phyloP scores from a whole-genome alignment of 2,329 filamentous ascomycete species.

The Fonsecaea erecta region DNA sequence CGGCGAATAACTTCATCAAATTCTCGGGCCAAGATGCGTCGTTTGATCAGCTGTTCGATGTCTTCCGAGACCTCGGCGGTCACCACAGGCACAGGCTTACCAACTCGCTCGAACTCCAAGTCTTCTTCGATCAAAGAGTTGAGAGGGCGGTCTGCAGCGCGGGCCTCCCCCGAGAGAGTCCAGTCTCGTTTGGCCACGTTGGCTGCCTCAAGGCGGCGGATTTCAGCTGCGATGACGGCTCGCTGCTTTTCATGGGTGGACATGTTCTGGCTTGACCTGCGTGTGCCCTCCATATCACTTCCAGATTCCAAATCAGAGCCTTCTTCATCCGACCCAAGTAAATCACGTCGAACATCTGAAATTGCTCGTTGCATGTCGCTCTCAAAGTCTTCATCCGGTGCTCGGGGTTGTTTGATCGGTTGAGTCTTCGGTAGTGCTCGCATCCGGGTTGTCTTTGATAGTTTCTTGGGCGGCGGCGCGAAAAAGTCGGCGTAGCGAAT shows the following conservation, averaged over 20 bases:
- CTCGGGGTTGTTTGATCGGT: slow-evolving; percentile 51
- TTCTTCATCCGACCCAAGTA: slow-evolving; percentile 76
- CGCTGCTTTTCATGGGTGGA: slow-evolving; percentile 87
- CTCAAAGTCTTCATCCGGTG: slow-evolving; percentile 54
- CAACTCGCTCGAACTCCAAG: slow-evolving; percentile 91
- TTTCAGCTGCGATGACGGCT: slow-evolving; percentile 85
- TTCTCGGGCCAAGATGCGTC: slow-evolving; percentile 83
- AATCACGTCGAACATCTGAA: slow-evolving; percentile 81
- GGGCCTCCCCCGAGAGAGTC: slow-evolving; percentile 86
- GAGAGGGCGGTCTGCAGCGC: slow-evolving; percentile 76
- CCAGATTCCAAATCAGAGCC: slow-evolving; percentile 66
- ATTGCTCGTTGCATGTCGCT: slow-evolving; percentile 81
- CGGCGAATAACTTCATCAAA: slow-evolving; percentile 90
- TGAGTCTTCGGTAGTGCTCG: slow-evolving; percentile 61
- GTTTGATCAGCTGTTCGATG: slow-evolving; percentile 93
- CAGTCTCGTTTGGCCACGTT: slow-evolving; percentile 90
- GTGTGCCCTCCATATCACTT: slow-evolving; percentile 30
- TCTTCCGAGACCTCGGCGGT: slow-evolving; percentile 88
- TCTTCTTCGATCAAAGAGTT: slow-evolving; percentile 96
- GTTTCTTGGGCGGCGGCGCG: slow-evolving; percentile 77
- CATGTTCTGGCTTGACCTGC: slow-evolving; percentile 36
- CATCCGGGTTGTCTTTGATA: slow-evolving; percentile 60
- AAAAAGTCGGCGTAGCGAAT: slow-evolving; percentile 95
- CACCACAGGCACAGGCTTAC: slow-evolving; percentile 92
- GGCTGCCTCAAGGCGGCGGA: slow-evolving; percentile 84